Percentiles rank a stretch among this genome's conserved stretches.
These are phyloP conservation scores for Amphichorda felina DNA, from an alignment of 2,329 filamentous ascomycete genomes.

Conservation along the genomic window DNA sequence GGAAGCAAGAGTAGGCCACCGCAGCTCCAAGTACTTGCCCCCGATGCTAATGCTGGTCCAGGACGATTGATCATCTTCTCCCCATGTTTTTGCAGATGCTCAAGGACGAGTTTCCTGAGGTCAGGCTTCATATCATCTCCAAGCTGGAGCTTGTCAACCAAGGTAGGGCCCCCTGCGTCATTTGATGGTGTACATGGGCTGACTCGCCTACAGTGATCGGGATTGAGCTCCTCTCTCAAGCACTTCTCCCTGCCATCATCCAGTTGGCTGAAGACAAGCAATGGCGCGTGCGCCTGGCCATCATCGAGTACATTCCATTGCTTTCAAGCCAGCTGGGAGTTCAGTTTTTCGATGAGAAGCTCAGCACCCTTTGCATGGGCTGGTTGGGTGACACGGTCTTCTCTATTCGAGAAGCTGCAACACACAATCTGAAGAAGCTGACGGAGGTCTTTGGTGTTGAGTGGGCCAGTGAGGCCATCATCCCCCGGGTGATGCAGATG, in stretches of 20 bases:
- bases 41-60: conserved; percentile 19
- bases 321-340: conserved; percentile 92
- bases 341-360: conserved; percentile 96
- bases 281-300: conserved; percentile 94
- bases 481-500: conserved; percentile 98
- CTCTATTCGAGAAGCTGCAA: conserved; percentile 94
- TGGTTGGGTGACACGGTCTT: conserved; percentile 98
- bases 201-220: conserved; percentile 63
- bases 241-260: conserved; percentile 90
- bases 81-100: conserved; percentile 99
- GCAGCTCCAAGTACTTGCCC: not conserved
- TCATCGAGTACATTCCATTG: conserved; percentile 98
- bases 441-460: conserved; percentile 98
- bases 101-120: conserved; percentile 97
- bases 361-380: conserved; percentile 91
- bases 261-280: conserved; percentile 98
- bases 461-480: conserved; percentile 94
- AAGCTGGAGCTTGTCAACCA: conserved; percentile 98
- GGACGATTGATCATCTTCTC: conserved; percentile 89
- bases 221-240: conserved; percentile 93
- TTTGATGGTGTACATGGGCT: conserved; percentile 5
- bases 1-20: conserved; percentile 78
- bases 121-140: conserved; percentile 98
- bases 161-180: conserved; percentile 37
- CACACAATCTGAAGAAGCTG: conserved; percentile 94